Conservation (phyloP, 305 asterid genomes). For the Withania somnifera region DNA sequence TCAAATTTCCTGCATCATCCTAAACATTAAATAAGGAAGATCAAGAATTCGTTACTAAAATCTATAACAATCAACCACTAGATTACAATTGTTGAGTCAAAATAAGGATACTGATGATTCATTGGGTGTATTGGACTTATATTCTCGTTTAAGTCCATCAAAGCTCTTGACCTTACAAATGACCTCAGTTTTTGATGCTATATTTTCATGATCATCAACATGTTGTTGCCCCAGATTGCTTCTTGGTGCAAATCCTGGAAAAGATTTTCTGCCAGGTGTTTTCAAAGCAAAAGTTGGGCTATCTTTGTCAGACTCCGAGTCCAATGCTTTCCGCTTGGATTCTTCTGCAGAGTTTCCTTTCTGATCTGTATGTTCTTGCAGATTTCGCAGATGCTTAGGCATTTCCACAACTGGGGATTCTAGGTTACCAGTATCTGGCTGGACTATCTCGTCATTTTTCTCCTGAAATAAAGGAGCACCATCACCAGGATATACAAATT, state of each 20-base stretch:
- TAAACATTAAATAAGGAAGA: slow-evolving; percentile 33
- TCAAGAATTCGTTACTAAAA: slow-evolving; percentile 8
- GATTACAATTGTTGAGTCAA: slow-evolving; percentile 6
- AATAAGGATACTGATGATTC: slow-evolving; percentile 51
- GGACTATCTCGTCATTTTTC: slow-evolving; percentile 19
- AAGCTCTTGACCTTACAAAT: slow-evolving; percentile 42
- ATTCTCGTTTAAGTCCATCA: slow-evolving; percentile 1
- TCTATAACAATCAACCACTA: slow-evolving; percentile 10
- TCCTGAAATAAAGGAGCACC: slow-evolving; percentile 26
- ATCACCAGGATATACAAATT: slow-evolving; percentile 19
- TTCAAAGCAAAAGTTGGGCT: slow-evolving; percentile 26
- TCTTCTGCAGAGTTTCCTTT: slow-evolving; percentile 3
- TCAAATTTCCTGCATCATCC: slow-evolving; percentile 35
- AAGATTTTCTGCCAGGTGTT: slow-evolving; percentile 18
- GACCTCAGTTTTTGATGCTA: slow-evolving; percentile 19
- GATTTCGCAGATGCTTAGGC: slow-evolving; percentile 31
- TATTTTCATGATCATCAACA: slow-evolving; percentile 27
- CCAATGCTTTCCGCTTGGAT: slow-evolving; percentile 26
- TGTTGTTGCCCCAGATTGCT: slow-evolving; percentile 25
- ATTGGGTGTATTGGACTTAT: slow-evolving; percentile 27
- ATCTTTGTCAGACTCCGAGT: slow-evolving; percentile 17
- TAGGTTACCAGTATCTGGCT: slow-evolving; percentile 27
- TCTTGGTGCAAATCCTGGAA: slow-evolving; percentile 24
- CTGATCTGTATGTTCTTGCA: slow-evolving; percentile 22
- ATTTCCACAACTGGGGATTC: slow-evolving; percentile 21